Conservation (phyloP, 352 stramenopile genomes). For the Globisporangium radiosum region DNA sequence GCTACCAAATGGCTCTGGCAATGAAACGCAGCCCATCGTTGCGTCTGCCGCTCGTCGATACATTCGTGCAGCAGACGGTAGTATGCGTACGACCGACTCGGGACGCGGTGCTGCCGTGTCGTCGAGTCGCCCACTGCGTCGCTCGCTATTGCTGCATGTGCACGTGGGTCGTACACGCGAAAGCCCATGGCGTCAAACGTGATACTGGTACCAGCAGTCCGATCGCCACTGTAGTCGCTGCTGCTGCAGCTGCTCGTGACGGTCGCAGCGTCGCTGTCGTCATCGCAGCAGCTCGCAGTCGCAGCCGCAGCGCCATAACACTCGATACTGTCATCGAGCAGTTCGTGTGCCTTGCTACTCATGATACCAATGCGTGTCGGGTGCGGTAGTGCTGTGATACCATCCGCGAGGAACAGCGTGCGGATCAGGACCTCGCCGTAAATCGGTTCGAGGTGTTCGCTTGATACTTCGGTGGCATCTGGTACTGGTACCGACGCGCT, state of each 20-base stretch:
- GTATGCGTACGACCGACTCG: slow-evolving; percentile 31
- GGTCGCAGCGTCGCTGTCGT: neutral
- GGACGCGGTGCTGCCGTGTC: slow-evolving; percentile 2
- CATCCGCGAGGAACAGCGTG: slow-evolving; percentile 55
- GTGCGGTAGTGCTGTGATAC: slow-evolving; percentile 36
- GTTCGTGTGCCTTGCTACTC: slow-evolving; percentile 33
- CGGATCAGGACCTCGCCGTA: slow-evolving; percentile 38
- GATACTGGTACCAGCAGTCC: neutral
- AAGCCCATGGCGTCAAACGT: slow-evolving; percentile 49
- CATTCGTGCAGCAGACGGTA: slow-evolving; percentile 38
- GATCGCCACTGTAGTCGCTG: neutral
- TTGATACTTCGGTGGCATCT: neutral
- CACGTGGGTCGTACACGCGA: slow-evolving; percentile 29
- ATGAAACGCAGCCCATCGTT: slow-evolving; percentile 22
- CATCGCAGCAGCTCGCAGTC: slow-evolving; percentile 2
- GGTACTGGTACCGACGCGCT: too few species aligned
- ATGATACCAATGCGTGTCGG: slow-evolving; percentile 22
- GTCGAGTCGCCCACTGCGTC: neutral
- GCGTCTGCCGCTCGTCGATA: slow-evolving; percentile 33
- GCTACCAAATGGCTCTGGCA: neutral
- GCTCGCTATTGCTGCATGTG: too few species aligned
- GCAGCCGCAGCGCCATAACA: neutral
- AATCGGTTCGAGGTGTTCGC: slow-evolving; percentile 16
- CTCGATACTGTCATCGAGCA: slow-evolving; percentile 20
- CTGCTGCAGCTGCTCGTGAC: neutral